Evolutionary conservation across 305 asterid species (phyloP), one percentile per base, ranked within the genome.

Genomic region (Salvia sclarea): DNA sequence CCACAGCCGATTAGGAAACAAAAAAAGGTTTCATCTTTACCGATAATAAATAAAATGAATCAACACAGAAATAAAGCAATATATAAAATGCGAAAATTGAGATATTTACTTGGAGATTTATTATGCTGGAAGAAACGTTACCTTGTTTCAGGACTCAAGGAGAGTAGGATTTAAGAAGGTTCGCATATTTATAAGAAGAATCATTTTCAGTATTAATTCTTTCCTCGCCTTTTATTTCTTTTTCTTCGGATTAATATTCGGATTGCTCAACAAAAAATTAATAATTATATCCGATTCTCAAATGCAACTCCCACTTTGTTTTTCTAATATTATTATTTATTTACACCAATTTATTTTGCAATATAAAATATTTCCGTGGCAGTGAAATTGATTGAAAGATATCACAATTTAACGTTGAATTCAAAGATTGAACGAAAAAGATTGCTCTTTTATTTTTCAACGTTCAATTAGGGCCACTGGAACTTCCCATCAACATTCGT

Each of bases 231-330:
- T 60, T 28, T 53, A 13, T 41, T 58, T 18, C 16, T 31, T n/a
- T 28, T 37, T 50, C 40, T 18, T 58, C 52, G 69, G 78, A 58
- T 40, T 56, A 41, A 31, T 65, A 16, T 65, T 57, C 21, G 62
- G 45, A 10, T 66, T 61, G 35, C 38, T 41, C n/a, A 2, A 8
- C 16, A 44, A 54, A 54, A 6, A 35, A 35, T 31, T 31, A 31
- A 2, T 4, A 6, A 35, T 25, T 25, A 25, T 25, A 35, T 35
- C 7, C 9, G 40, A 6, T 10, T 35, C 40, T 1, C 38, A 33
- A 33, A 4, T 33, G 38, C 38, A 35, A 5, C 14, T 18, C 48
- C 1, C 20, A 16, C 61, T 25, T 57, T 14, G 8, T 58, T 33
- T 33, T 58, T 8, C 0, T 31, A 12, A 14, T 56, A 6, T 6